These are phyloP conservation scores for Pouteria glomerata DNA, from an alignment of 148 eudicot species.

Conservation along the genomic window DNA sequence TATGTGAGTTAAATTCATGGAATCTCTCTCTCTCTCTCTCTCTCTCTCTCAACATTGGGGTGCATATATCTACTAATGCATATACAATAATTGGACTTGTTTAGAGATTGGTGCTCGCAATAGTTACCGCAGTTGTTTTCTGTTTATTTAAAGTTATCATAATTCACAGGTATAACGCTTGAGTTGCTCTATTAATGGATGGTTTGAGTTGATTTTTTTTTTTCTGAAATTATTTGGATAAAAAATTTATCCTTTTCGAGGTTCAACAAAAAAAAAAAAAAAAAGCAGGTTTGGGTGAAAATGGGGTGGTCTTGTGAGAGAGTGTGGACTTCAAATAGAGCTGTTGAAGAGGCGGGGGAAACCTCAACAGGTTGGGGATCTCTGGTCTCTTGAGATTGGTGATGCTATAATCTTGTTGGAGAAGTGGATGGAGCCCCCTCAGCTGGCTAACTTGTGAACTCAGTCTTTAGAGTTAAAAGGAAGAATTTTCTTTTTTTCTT, in stretches of 20 bases:
- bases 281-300: background rate
- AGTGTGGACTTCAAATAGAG: too few species aligned
- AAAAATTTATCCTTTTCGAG: background rate
- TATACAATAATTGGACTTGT: background rate
- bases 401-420: background rate
- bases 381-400: background rate
- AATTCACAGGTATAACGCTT: background rate
- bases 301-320: too few species aligned
- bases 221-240: background rate
- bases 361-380: too few species aligned
- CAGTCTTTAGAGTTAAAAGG: background rate
- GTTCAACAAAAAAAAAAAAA: background rate
- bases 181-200: background rate
- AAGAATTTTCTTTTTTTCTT: too few species aligned
- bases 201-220: background rate
- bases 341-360: too few species aligned
- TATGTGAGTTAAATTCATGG: too few species aligned
- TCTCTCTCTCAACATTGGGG: too few species aligned
- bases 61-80: too few species aligned
- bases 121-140: background rate
- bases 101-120: background rate
- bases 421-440: background rate
- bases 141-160: background rate
- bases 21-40: too few species aligned
- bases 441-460: background rate